Base-by-base conservation (phyloP, 202 grass and related monocot genomes). In the Carex sylvatica region DNA sequence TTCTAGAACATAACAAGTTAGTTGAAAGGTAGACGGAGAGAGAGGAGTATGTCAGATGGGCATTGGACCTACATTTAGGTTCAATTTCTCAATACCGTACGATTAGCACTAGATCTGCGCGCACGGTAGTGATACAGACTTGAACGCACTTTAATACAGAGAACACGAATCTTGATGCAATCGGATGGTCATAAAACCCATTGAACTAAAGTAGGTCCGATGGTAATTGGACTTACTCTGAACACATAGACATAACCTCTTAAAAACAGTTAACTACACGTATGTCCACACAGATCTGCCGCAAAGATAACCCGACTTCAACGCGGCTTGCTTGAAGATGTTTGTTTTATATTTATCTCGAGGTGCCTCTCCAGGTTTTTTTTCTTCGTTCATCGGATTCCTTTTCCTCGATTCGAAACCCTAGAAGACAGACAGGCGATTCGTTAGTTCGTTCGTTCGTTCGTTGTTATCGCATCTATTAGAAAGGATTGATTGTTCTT, bases 381-480 rank as follows among this genome's bases (percentile, higher is more conserved):
- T 69, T 70, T 82, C 80, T 82, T 36, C 42, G 36, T 56, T 70
- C 53, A 38, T 36, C 74, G 52, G 73, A 77, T 77, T 77, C 52
- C 51, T 80, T 82, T 69, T 20, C 42, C 3, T 35, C 22, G 63
- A 82, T 82, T 70, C 59, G 31, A 80, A 80, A 65, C 78, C 78
- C 59, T 64, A 80, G 77, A 80, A 65, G 5, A 26, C 46, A 65
- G 5, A 26, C 46, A 53, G 80, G 49, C 63, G 59, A 52, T 82
- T 35, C 62, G n/a, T n/a, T n/a, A n/a, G 12, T 31, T 67, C 42
- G 31, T 33, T 33, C 31, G 61, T 73, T 66, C 42, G 9, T 46
- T 46, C 42, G 44, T 74, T 49, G 70, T 63, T 33, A 6, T 28
- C 8, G 61, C 23, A 66, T 35, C 49, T 31, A 9, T 30, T 82